phyloP scores from a whole-genome alignment of 371 early-diverging fungal species.

The Blakeslea trispora region DNA sequence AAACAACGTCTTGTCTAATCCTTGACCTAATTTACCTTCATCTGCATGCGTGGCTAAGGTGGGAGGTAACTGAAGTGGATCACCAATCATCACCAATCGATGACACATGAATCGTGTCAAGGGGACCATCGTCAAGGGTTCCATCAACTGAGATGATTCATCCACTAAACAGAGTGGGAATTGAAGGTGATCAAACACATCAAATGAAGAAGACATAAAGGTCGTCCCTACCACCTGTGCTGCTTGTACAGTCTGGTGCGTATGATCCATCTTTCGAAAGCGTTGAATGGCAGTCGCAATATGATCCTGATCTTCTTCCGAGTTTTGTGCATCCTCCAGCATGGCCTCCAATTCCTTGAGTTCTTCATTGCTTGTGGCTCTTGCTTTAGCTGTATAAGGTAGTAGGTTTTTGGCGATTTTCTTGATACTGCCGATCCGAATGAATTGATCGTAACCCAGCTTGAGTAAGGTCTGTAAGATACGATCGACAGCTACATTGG shows the following conservation, averaged over 20 bases:
- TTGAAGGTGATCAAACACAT: constrained; percentile 55
- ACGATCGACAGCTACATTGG: constrained; percentile 91
- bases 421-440: constrained; percentile 83
- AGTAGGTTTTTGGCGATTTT: constrained; percentile 74
- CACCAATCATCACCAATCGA: constrained; percentile 86
- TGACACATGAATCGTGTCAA: constrained; percentile 63
- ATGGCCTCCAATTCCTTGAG: constrained; percentile 74
- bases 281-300: constrained; percentile 67
- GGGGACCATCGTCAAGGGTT: constrained; percentile 90
- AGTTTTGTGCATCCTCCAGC: constrained; percentile 60
- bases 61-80: constrained; percentile 87
- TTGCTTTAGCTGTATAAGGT: constrained; percentile 68
- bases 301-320: constrained; percentile 54
- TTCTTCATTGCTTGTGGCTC: constrained; percentile 55
- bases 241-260: constrained; percentile 36
- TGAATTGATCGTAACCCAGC: constrained; percentile 76
- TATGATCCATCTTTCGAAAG: constrained; percentile 60
- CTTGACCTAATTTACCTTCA: constrained; percentile 47
- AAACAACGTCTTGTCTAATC: constrained; percentile 86
- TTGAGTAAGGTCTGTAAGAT: constrained; percentile 70
- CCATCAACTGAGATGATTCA: constrained; percentile 87
- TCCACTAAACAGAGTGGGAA: constrained; percentile 85
- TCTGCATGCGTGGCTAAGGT: constrained; percentile 63
- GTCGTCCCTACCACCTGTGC: constrained; percentile 78
- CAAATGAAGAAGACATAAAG: constrained; percentile 77